Conservation (phyloP, 2,329 filamentous ascomycete species). For the Parastagonospora avenae region DNA sequence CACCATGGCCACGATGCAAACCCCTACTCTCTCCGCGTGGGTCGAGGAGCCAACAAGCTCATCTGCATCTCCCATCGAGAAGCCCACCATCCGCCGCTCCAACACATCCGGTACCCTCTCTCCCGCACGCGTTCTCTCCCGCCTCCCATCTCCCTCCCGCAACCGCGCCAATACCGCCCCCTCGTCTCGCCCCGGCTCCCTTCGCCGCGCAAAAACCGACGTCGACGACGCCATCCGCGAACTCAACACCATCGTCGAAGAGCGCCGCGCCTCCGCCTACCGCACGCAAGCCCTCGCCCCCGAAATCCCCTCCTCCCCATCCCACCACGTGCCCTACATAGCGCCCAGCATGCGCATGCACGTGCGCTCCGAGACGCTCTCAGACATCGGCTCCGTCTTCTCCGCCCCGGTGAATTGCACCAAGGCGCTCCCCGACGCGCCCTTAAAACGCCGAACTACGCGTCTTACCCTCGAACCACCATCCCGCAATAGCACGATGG, state of each 20-base stretch:
- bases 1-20: conserved; percentile 26
- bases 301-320: conserved; percentile 37
- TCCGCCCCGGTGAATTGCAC: conserved; percentile 46
- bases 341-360: conserved; percentile 52
- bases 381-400: conserved; percentile 55
- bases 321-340: conserved; percentile 53
- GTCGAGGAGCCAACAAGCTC: conserved; percentile 29
- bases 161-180: conserved; percentile 44
- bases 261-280: conserved; percentile 49
- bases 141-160: conserved; percentile 41
- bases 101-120: conserved; percentile 31
- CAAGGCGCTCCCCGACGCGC: conserved; percentile 9
- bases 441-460: conserved; percentile 18
- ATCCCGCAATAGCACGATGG: conserved; percentile 23
- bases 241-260: conserved; percentile 56
- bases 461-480: conserved; percentile 34
- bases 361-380: conserved; percentile 55
- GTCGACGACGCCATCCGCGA: conserved; percentile 55
- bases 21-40: conserved; percentile 32
- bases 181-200: conserved; percentile 37
- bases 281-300: conserved; percentile 36
- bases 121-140: conserved; percentile 33
- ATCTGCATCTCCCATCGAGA: conserved; percentile 23
- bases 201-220: conserved; percentile 45
- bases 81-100: conserved; percentile 30